A percentile compares a stretch with the other conserved stretches of the same genome.
These are phyloP conservation scores for Talaromyces verruculosus DNA, from an alignment of 2,329 filamentous ascomycete species.

Conservation along the genomic window DNA sequence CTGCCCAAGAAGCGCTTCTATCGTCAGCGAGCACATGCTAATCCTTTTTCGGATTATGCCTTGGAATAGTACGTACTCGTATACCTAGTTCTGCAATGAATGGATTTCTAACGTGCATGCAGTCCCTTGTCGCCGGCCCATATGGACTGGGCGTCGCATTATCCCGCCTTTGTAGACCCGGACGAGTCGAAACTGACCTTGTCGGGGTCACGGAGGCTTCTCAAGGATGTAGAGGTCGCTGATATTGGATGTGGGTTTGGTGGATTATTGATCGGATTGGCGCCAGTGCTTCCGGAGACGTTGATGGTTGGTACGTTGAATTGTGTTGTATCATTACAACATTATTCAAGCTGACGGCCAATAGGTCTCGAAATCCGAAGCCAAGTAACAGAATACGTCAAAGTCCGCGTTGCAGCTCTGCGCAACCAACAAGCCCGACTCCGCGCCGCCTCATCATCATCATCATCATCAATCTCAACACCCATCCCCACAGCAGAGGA, in stretches of 20 bases:
- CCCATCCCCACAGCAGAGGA: slow-evolving; percentile 2
- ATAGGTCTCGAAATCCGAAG: slow-evolving; percentile 87
- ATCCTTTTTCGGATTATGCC: slow-evolving; percentile 93
- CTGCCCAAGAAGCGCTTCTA: slow-evolving; percentile 95
- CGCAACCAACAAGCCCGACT: slow-evolving; percentile 50
- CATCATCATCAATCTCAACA: slow-evolving; percentile 17
- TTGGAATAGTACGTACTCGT: slow-evolving; percentile 73
- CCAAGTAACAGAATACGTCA: slow-evolving; percentile 86
- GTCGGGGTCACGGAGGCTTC: slow-evolving; percentile 45
- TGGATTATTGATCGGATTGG: slow-evolving; percentile 81
- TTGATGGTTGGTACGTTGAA: slow-evolving; percentile 73
- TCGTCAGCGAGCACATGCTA: slow-evolving; percentile 92
- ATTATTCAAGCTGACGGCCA: background rate
- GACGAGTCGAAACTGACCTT: slow-evolving; percentile 36
- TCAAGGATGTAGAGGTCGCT: slow-evolving; percentile 79
- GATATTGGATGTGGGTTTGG: slow-evolving; percentile 98
- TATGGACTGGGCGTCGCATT: slow-evolving; percentile 91
- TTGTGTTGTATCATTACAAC: background rate
- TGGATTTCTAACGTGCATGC: background rate
- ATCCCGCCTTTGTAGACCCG: slow-evolving; percentile 66
- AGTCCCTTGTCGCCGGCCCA: slow-evolving; percentile 75
- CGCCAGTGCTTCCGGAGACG: slow-evolving; percentile 75
- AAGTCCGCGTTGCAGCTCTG: slow-evolving; percentile 80
- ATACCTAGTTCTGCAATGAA: background rate
- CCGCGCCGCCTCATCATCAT: slow-evolving; percentile 31